Conservation (phyloP, 2,329 filamentous ascomycete species). For the Microcera coccophila region DNA sequence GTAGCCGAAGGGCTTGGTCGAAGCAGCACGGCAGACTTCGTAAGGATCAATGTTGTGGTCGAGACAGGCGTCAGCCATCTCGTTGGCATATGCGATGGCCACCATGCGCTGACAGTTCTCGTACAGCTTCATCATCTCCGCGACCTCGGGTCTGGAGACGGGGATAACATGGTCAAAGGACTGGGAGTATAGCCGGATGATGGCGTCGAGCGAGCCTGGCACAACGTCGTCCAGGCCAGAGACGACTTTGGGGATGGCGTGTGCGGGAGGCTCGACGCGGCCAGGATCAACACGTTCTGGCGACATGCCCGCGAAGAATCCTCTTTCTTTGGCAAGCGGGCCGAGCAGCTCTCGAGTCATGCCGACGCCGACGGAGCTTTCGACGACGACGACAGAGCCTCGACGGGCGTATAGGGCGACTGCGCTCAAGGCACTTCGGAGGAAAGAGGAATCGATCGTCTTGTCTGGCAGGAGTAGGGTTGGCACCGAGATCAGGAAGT, state of each 20-base stretch:
- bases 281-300: slow-evolving; percentile 53
- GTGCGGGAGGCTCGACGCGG: slow-evolving; percentile 36
- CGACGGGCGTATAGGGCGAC: slow-evolving; percentile 39
- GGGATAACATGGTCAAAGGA: slow-evolving; percentile 47
- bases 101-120: slow-evolving; percentile 57
- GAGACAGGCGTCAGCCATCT: slow-evolving; percentile 52
- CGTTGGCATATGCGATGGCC: slow-evolving; percentile 52
- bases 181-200: slow-evolving; percentile 42
- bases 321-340: slow-evolving; percentile 38
- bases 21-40: slow-evolving; percentile 47
- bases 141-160: slow-evolving; percentile 50
- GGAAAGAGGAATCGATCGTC: slow-evolving; percentile 45
- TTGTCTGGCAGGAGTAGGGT: slow-evolving; percentile 46
- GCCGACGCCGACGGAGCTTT: slow-evolving; percentile 52
- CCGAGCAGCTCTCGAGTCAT: slow-evolving; percentile 50
- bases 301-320: slow-evolving; percentile 48
- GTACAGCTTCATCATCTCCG: slow-evolving; percentile 57
- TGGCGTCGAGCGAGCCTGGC: slow-evolving; percentile 42
- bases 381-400: slow-evolving; percentile 48
- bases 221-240: slow-evolving; percentile 48
- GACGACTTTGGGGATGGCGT: slow-evolving; percentile 50
- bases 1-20: slow-evolving; percentile 52
- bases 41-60: slow-evolving; percentile 45
- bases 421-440: slow-evolving; percentile 41
- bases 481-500: slow-evolving; percentile 53